Conservation (phyloP, 306 rosid species). For the Medicago ruthenica region DNA sequence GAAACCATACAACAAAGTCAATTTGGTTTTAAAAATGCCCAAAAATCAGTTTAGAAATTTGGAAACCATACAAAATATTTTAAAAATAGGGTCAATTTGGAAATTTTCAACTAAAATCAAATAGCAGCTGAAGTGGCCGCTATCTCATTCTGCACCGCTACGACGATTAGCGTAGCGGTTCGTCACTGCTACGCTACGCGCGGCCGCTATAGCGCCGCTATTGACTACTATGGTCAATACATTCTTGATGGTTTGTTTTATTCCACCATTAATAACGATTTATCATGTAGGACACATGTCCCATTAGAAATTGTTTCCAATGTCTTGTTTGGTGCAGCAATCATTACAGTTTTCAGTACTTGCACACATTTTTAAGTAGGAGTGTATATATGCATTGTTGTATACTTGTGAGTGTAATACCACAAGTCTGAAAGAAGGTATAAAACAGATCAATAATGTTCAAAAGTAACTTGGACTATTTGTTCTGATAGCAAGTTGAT, state of each 20-base stretch:
- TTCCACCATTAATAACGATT: slow-evolving; percentile 17
- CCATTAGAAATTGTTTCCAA: slow-evolving; percentile 3
- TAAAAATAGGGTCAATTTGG: too few relatives aligned
- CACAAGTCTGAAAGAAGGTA: background rate
- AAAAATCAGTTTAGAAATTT: too few relatives aligned
- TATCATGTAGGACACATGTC: background rate
- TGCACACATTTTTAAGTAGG: background rate
- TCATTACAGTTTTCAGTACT: background rate
- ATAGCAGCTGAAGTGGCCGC: too few relatives aligned
- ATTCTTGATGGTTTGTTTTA: slow-evolving; percentile 16
- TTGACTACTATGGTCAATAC: too few relatives aligned
- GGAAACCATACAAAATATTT: too few relatives aligned
- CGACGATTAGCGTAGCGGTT: too few relatives aligned
- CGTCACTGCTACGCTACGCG: too few relatives aligned
- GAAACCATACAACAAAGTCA: too few relatives aligned
- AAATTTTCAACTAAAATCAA: too few relatives aligned
- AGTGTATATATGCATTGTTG: background rate
- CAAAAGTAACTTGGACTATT: slow-evolving; percentile 4
- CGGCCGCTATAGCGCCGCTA: too few relatives aligned
- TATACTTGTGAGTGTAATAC: background rate
- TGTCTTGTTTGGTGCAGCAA: background rate
- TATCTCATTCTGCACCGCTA: too few relatives aligned
- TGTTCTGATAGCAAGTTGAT: background rate
- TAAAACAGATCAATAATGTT: slow-evolving; percentile 1
- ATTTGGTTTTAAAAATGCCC: too few relatives aligned